Evolutionary conservation across 805 yeast species (phyloP).

Genomic region (Ogataea pignaliae): DNA sequence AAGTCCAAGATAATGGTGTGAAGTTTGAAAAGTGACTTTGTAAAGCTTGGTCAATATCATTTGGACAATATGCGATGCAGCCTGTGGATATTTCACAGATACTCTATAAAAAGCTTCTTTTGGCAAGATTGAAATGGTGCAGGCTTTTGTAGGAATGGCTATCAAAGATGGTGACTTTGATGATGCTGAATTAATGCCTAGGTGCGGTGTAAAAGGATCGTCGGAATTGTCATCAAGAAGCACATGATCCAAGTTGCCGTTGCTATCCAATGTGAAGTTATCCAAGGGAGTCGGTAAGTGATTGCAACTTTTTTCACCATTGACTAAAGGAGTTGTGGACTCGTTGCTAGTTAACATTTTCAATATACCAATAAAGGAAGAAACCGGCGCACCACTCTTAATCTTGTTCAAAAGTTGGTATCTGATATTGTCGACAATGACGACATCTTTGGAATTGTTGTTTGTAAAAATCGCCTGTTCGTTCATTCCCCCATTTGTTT

Average conservation of each 20-base stretch:
- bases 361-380: conserved; percentile 76
- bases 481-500: conserved; percentile 34
- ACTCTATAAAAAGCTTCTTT: conserved; percentile 72
- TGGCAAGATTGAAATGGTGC: conserved; percentile 92
- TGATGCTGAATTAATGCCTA: background rate
- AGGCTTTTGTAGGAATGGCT: conserved; percentile 68
- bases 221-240: conserved; percentile 9
- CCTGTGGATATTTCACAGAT: conserved; percentile 72
- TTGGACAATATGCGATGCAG: conserved; percentile 91
- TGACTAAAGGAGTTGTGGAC: background rate
- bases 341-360: conserved; percentile 48
- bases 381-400: conserved; percentile 78
- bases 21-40: conserved; percentile 87
- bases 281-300: conserved; percentile 11
- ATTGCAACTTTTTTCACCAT: background rate
- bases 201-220: background rate
- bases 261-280: conserved; percentile 14
- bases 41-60: conserved; percentile 83
- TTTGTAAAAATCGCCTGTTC: conserved; percentile 22
- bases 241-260: conserved; percentile 1
- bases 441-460: conserved; percentile 35
- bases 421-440: conserved; percentile 49
- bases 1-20: conserved; percentile 80
- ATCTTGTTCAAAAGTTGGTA: conserved; percentile 78
- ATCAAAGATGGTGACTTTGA: conserved; percentile 35